A percentile compares a stretch with the other conserved stretches of the same genome.
Conservation (phyloP, 2,329 filamentous ascomycete species). For the Zelopaecilomyces penicillatus region DNA sequence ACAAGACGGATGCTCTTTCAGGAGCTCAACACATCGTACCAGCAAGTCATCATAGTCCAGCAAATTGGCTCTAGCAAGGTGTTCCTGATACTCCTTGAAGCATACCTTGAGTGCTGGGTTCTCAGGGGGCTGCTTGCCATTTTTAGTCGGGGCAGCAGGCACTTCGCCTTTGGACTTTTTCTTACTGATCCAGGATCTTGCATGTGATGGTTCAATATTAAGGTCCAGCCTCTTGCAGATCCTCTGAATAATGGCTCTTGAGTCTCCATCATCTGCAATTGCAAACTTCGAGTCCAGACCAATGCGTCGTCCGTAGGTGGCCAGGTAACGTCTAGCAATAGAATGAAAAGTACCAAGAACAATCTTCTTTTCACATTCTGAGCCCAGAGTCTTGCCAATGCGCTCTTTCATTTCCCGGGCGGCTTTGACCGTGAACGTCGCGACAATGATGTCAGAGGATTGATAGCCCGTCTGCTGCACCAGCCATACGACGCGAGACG, state of each 20-base stretch:
- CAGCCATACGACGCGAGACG: slow-evolving; percentile 84
- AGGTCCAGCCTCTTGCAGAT: slow-evolving; percentile 70
- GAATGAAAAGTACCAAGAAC: slow-evolving; percentile 93
- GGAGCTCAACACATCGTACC: slow-evolving; percentile 70
- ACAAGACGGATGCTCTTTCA: slow-evolving; percentile 65
- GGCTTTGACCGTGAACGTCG: slow-evolving; percentile 95
- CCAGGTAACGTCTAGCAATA: slow-evolving; percentile 76
- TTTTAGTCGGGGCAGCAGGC: slow-evolving; percentile 32
- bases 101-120: slow-evolving; percentile 56
- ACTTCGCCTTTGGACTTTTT: slow-evolving; percentile 50
- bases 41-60: slow-evolving; percentile 94
- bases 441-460: slow-evolving; percentile 85
- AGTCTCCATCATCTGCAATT: slow-evolving; percentile 82
- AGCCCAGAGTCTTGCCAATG: slow-evolving; percentile 72
- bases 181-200: slow-evolving; percentile 69
- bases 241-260: slow-evolving; percentile 67
- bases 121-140: slow-evolving; percentile 26
- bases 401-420: slow-evolving; percentile 88
- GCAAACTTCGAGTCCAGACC: slow-evolving; percentile 76
- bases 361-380: slow-evolving; percentile 64
- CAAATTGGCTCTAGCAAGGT: slow-evolving; percentile 67
- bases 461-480: slow-evolving; percentile 62
- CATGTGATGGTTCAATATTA: slow-evolving; percentile 59
- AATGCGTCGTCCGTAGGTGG: slow-evolving; percentile 75
- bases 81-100: slow-evolving; percentile 69